Percentiles rank a stretch among this genome's conserved stretches.
Evolutionary conservation across 305 asterid species (phyloP).

Genomic region (Salvia sclarea): DNA sequence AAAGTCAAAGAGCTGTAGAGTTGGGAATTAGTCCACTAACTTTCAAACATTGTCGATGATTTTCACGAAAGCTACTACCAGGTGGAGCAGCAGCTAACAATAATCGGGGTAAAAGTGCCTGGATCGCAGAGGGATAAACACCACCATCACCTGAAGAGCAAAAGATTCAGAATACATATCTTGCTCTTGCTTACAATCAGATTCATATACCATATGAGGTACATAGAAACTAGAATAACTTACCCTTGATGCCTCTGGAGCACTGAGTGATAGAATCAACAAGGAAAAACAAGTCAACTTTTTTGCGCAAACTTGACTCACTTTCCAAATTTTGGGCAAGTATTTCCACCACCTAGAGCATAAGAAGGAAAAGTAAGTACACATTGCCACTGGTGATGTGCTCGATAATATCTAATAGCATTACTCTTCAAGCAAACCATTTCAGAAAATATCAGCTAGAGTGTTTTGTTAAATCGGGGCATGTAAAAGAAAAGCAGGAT

Average conservation of each 20-base stretch:
- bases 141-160: constrained; percentile 73
- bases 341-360: constrained; percentile 73
- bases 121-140: constrained; percentile 80
- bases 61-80: constrained; percentile 74
- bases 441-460: constrained; percentile 22
- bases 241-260: constrained; percentile 83
- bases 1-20: constrained; percentile 17
- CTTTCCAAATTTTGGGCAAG: constrained; percentile 63
- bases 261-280: constrained; percentile 89
- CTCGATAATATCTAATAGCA: constrained; percentile 2
- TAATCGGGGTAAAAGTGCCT: constrained; percentile 72
- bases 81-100: constrained; percentile 94
- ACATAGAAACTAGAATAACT: constrained; percentile 14
- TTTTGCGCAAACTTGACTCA: constrained; percentile 67
- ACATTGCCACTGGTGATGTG: background rate
- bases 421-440: background rate
- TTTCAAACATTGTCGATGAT: constrained; percentile 89
- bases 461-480: constrained; percentile 9
- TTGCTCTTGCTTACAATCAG: constrained; percentile 13
- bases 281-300: constrained; percentile 89
- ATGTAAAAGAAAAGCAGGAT: constrained; percentile 11
- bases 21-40: constrained; percentile 43
- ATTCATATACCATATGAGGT: constrained; percentile 16
- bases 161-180: constrained; percentile 30
- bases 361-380: constrained; percentile 23